Evolutionary conservation across 192 early-diverging fungal genomes (phyloP), one percentile per base, ranked within the genome.

Genomic region (Thoreauomyces humboldtii): DNA sequence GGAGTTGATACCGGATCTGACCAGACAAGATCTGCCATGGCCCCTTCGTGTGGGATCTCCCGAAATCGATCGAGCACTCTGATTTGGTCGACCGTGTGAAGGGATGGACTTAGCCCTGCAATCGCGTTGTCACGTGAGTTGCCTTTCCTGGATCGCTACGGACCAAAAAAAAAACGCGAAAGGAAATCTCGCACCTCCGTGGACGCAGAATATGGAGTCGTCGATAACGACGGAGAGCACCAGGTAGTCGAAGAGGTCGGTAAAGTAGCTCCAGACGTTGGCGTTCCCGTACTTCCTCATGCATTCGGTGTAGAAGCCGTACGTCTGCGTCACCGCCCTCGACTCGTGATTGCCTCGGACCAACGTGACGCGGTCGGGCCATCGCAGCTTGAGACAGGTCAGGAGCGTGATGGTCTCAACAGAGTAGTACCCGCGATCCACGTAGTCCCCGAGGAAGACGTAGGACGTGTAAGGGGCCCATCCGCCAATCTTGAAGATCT

Each of bases 401-500:
- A 98, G 78, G 5, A 98, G 76, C 7, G 90, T 84, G 34, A 98
- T 96, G 19, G 94, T 96, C 67, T 98, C 94, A 11, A 99, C 94
- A 56, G 88, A 91, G 76, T 97, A 95, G 72, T 91, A 93, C 37
- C 94, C 94, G 61, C 93, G 87, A 80, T 97, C 95, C 12, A 97
- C 94, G 81, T 94, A 95, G 72, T 95, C 95, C 73, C 92, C 96
- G 90, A 98, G 92, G 73, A 98, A 94, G 4, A 94, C 76, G 63
- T 92, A 94, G 63, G 90, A 92, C n/a, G 91, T 91, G 63, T 85
- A 77, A 25, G 91, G 91, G 61, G 81, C 84, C 65, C 79, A 83
- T 29, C 91, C 89, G 14, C 89, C 91, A 46, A 93, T 93, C 50
- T 81, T 80, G 75, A 92, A 92, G 61, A 92, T 92, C 46, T 92